Conservation (phyloP, 805 yeast genomes). For the Saturnispora mendoncae region DNA sequence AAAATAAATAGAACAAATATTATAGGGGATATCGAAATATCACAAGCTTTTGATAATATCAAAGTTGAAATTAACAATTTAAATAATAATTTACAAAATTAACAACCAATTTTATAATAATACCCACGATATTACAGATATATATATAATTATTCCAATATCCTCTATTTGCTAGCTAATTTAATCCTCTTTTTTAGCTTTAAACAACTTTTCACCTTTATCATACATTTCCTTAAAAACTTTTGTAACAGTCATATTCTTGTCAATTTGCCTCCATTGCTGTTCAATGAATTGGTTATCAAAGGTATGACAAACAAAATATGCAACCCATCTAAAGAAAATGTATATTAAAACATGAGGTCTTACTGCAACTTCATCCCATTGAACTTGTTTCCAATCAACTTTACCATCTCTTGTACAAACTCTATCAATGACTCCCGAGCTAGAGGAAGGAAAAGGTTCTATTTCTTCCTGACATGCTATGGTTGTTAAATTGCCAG, state of each 20-base stretch:
- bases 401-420: constrained; percentile 9
- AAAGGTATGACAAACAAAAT: constrained; percentile 14
- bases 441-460: background rate
- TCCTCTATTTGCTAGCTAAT: no score
- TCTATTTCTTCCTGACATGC: background rate
- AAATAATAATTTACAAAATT: background rate
- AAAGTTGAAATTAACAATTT: no score
- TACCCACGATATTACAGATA: background rate
- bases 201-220: constrained; percentile 14
- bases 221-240: constrained; percentile 18
- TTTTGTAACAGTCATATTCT: constrained; percentile 19
- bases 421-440: constrained; percentile 3
- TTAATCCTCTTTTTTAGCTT: background rate
- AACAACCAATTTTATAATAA: background rate
- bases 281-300: constrained; percentile 20
- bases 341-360: constrained; percentile 21
- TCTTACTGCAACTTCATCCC: constrained; percentile 11
- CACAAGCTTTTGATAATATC: constrained; percentile 3
- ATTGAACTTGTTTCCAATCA: constrained; percentile 10
- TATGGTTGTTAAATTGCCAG: no score
- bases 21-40: background rate
- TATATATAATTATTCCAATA: no score
- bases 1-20: background rate
- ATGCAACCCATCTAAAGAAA: constrained; percentile 16
- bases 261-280: constrained; percentile 25